Base-by-base conservation (phyloP, 164 flowering plant species). In the Tetracentron sinense region DNA sequence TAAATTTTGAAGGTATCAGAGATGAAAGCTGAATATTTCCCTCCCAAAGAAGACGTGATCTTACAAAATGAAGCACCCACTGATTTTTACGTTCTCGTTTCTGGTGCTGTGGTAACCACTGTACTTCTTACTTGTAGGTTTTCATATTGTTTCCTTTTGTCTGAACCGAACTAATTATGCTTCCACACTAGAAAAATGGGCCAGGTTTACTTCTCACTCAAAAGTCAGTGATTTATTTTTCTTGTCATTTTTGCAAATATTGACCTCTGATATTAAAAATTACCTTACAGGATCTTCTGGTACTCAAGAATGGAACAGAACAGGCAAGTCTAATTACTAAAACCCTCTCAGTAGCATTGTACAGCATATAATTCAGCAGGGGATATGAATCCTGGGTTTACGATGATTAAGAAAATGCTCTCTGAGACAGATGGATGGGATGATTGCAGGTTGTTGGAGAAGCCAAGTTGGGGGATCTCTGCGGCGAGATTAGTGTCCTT, bases 11-110 rank as follows among this genome's bases (percentile, higher is more conserved):
- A 92, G 98, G 96, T 92, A 31, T 88, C 98, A 5, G 98, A 89
- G 75, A 90, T 90, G 96, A 93, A 87, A 78, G 86, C 95, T 3
- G 97, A 90, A 74, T 93, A 85, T 67, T 93, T 86, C 69, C 90
- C 96, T 57, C 96, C 98, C n/a, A 90, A 84, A 70, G 96, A 89
- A 80, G 97, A 93, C 69, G 86, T 90, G 35, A 89, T 90, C 64
- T 79, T 93, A 73, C 97, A 89, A 69, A 92, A 93, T 73, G 98
- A 93, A 81, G 95, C 97, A 42, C 97, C 98, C 2, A 90, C 96
- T 20, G 98, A 93, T 69, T 87, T 93, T 70, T 93, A 93, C 60
- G 65, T 93, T 46, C 76, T 93, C 54, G 95, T 85, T 56, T 72
- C 79, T 38, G 98, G 98, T 49, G 83, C 96, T 44, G 87, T 83